Conservation (phyloP, 495 filamentous ascomycete genomes). For the Penicillium parvum region DNA sequence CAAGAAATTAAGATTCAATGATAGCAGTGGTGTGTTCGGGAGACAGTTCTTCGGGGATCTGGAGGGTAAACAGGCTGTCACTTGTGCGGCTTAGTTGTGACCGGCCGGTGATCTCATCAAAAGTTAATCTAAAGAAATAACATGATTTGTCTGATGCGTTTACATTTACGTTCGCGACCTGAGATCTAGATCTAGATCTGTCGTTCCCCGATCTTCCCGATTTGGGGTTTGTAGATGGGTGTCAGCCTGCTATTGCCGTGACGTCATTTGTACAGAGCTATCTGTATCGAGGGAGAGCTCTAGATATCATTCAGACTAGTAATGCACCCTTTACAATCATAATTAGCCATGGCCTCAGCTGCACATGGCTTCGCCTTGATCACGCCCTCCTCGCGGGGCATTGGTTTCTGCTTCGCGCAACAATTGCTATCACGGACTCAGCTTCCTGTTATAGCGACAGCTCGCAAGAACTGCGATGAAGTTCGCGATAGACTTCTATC, state of each 20-base stretch:
- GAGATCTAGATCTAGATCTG: too few species aligned
- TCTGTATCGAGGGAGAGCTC: too few species aligned
- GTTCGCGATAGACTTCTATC: constrained; percentile 53
- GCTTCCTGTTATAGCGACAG: constrained; percentile 68
- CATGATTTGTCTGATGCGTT: too few species aligned
- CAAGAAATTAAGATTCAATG: constrained; percentile 55
- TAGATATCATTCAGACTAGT: too few species aligned
- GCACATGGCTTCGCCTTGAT: constrained; percentile 28
- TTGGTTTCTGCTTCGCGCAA: constrained; percentile 67
- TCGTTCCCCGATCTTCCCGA: too few species aligned
- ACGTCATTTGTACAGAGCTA: too few species aligned
- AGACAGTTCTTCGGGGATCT: constrained; percentile 54
- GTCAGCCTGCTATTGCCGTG: too few species aligned
- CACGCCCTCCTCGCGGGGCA: constrained; percentile 67
- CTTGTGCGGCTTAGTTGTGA: background rate
- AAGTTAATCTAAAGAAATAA: too few species aligned
- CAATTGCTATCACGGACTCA: constrained; percentile 60
- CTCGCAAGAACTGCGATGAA: constrained; percentile 51
- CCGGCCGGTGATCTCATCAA: too few species aligned
- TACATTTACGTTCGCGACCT: too few species aligned
- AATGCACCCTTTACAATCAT: background rate
- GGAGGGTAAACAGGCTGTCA: constrained; percentile 39
- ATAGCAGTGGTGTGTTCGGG: constrained; percentile 48
- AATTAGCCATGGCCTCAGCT: constrained; percentile 6
- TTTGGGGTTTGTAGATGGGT: too few species aligned